Evolutionary conservation across 2,329 filamentous ascomycete species (phyloP).

Genomic region (Pyrenophora graminea): DNA sequence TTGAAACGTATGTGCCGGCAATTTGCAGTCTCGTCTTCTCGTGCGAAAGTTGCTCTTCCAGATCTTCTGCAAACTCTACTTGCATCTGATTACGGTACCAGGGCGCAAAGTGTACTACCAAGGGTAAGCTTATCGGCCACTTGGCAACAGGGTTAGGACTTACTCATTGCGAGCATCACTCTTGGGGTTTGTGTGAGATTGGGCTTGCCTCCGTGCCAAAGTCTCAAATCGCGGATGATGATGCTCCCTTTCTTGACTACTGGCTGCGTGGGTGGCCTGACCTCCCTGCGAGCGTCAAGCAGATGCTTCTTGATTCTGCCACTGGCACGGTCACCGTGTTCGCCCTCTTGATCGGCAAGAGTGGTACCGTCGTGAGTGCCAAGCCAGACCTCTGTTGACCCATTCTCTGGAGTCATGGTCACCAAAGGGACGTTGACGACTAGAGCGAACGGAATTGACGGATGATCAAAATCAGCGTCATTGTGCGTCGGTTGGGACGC

Average conservation of each 20-base stretch:
- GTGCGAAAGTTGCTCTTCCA: constrained; percentile 52
- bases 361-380: constrained; percentile 52
- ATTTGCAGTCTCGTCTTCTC: constrained; percentile 53
- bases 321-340: constrained; percentile 48
- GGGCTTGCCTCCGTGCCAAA: constrained; percentile 59
- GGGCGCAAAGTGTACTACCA: constrained; percentile 56
- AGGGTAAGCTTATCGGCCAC: constrained; percentile 1
- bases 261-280: constrained; percentile 30
- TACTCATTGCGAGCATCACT: constrained; percentile 52
- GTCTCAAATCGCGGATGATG: constrained; percentile 52
- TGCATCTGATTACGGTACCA: constrained; percentile 65
- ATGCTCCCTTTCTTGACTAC: constrained; percentile 51
- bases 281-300: constrained; percentile 22
- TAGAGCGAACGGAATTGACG: constrained; percentile 50
- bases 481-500: constrained; percentile 42
- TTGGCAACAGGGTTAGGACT: constrained; percentile 4
- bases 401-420: constrained; percentile 52
- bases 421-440: constrained; percentile 56
- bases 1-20: constrained; percentile 55
- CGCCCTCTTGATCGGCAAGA: constrained; percentile 37
- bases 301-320: constrained; percentile 35
- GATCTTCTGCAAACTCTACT: constrained; percentile 58
- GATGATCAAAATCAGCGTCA: constrained; percentile 43
- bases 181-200: constrained; percentile 50
- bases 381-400: constrained; percentile 57